phyloP scores from a whole-genome alignment of 768 basidiomycete genomes.

The Tulasnella calospora region DNA sequence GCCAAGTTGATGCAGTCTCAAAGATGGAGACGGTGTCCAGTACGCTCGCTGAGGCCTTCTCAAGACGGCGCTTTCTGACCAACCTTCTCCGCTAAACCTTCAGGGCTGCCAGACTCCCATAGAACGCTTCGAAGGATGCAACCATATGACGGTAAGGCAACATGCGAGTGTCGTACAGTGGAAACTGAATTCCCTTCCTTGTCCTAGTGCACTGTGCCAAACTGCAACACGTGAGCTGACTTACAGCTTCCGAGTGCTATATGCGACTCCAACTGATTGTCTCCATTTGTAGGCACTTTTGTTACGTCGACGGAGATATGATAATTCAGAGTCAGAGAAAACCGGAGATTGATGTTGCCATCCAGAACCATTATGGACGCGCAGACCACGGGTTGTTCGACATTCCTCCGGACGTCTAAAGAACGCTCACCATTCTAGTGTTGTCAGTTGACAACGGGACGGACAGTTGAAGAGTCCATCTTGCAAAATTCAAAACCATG shows the following conservation, averaged over 20 bases:
- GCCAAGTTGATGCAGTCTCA: conserved; percentile 47
- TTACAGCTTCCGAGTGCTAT: not conserved
- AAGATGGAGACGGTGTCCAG: conserved; percentile 64
- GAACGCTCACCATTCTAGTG: not conserved
- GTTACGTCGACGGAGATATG: conserved; percentile 17
- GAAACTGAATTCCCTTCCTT: not conserved
- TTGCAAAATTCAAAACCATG: not conserved
- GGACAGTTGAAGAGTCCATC: not conserved
- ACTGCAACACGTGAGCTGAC: conserved; percentile 17
- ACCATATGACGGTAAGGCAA: conserved; percentile 23
- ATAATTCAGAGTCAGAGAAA: conserved; percentile 1
- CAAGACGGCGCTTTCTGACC: not conserved
- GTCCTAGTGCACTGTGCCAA: conserved; percentile 16
- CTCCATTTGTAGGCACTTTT: conserved; percentile 8
- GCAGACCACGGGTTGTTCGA: not conserved
- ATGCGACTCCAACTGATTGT: not conserved
- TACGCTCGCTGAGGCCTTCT: conserved; percentile 29
- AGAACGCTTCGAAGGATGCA: conserved; percentile 20
- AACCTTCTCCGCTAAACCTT: not conserved
- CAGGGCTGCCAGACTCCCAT: conserved; percentile 19
- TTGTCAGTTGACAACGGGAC: not conserved
- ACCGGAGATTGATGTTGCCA: not conserved
- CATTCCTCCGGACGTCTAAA: not conserved
- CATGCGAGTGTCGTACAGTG: not conserved
- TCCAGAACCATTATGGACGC: not conserved